Evolutionary conservation across 208 protist species (phyloP), one percentile per base, ranked within the genome.

Genomic region (Leishmania major): DNA sequence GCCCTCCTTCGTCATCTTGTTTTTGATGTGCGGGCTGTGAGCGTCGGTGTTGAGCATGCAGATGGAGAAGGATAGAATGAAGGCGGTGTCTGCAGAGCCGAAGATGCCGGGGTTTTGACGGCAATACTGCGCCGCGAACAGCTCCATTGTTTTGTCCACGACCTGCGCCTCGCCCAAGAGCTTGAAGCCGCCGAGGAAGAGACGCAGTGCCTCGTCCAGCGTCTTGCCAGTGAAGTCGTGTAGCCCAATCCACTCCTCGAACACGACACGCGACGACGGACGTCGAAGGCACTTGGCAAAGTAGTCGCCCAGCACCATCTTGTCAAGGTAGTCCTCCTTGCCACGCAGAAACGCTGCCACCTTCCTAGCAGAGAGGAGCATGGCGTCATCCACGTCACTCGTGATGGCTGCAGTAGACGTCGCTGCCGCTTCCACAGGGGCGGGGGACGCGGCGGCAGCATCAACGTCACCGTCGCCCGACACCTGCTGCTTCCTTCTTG

Each of bases 11-110:
- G 96, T 98, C 98, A 99, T 98, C 75, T 97, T 98, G 57, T 96
- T 87, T 77, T 97, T 96, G 49, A 98, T 92, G 80, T 96, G 92
- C 4, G 87, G 78, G 78, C 89, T 97, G 86, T 98, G 95, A 22
- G 94, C 94, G 83, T 98, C 95, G 35, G 95, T 98, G 88, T 98
- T 98, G 19, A 98, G 91, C 95, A 98, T 98, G 81, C 92, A 96
- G 53, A 98, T 96, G 28, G 94, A 95, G 85, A 97, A 98, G 28
- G 94, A 96, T 17, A 98, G 80, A 75, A 97, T 93, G 74, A 96
- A 98, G 35, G 95, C 94, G 25, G 94, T 98, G 55, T 97, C 94
- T 35, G 92, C 89, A 7, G 91, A 92, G 49, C 75, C 70, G 80
- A 98, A 98, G 45, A 88, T 86, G 53, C 85, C 85, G 28, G 92